Base-by-base conservation (phyloP, 495 filamentous ascomycete species). In the Penicillium waksmanii region DNA sequence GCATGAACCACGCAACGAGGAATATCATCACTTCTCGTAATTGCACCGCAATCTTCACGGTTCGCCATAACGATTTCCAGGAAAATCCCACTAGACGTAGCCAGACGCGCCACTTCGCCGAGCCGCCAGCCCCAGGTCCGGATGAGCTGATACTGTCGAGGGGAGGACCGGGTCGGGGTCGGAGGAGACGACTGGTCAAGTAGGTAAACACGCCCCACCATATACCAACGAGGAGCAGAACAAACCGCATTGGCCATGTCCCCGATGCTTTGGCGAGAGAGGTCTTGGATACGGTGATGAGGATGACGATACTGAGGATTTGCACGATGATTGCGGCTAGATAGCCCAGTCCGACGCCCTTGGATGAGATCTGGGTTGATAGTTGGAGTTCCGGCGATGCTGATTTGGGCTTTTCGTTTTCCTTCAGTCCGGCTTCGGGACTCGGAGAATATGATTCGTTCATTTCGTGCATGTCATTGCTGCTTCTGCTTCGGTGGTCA, bases 161-260 rank as follows among this genome's bases (percentile, higher is more conserved):
- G 1, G 88, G 89, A 19, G 92, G 92, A 0, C 93, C 93, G 0
- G 93, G 93, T n/a, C 93, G 83, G 23, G 87, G 84, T 21, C 90
- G 84, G 13, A 97, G 81, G 87, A 88, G 95, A 65, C 91, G 76
- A n/a, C 90, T 85, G 21, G 88, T 84, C 10, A 93, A 90, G 53
- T 96, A 79, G 3, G 91, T 93, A 69, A 96, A 96, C 23, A 83
- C 57, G 51, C 87, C 85, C 93, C 93, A 97, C 93, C 93, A 97
- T n/a, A 85, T 75, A 9, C 93, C 93, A 27, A 96, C 85, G 21
- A 90, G 68, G 55, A 93, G 89, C 33, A 97, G 77, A 3, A 94
- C 89, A 23, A 93, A 80, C 12, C 91, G 85, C 55, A 91, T 82
- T 2, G 87, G 87, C 17, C 74, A 60, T 0, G 74, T 73, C 5